Evolutionary conservation across 2,329 filamentous ascomycete species (phyloP), one percentile per base, ranked within the genome.

Genomic region (Epichloe sibirici): DNA sequence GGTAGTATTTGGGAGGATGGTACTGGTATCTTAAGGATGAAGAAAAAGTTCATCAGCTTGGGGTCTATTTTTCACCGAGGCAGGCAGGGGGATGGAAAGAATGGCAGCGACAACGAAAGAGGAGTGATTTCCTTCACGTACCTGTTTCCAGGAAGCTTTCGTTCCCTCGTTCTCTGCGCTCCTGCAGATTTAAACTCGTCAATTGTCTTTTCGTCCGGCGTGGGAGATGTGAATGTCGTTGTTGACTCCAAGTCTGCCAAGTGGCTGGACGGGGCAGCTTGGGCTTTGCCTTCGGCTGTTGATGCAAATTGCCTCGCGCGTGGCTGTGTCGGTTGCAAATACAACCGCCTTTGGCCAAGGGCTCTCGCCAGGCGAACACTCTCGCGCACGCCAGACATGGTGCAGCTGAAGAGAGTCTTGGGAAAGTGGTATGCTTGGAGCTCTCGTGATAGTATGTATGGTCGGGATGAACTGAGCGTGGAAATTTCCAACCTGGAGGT

Each of bases 1-100:
- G 88, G 69, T 95, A 84, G 78, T 90, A 98, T 73, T 91, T 93
- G 57, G 93, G 93, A 49, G 91, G 85, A 58, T 90, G 89, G 70
- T 86, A 97, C 71, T 95, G 88, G 73, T 97, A 98, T 77, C 91
- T 95, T 56, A 15, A n/a, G 28, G 31, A 21, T 17, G 34, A n/a
- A 35, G 34, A 5, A 15, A 42, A 15, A n/a, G 9, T 44, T 23
- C 23, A 42, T 52, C 8, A 55, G 47, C 21, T 37, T 23, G 23
- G 15, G 3, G 5, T n/a, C 15, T 9, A 7, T 3, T n/a, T n/a
- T 45, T 6, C 5, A 13, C 40, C 13, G 5, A 43, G 28, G 39
- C n/a, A n/a, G 28, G 11, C 6, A 51, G 34, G 9, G 40, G 40
- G 21, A 9, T 28, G 47, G 49, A 48, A 45, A 28, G 5, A 35